phyloP scores from a whole-genome alignment of 2,329 filamentous ascomycete genomes.

The Aspergillus cejpii region DNA sequence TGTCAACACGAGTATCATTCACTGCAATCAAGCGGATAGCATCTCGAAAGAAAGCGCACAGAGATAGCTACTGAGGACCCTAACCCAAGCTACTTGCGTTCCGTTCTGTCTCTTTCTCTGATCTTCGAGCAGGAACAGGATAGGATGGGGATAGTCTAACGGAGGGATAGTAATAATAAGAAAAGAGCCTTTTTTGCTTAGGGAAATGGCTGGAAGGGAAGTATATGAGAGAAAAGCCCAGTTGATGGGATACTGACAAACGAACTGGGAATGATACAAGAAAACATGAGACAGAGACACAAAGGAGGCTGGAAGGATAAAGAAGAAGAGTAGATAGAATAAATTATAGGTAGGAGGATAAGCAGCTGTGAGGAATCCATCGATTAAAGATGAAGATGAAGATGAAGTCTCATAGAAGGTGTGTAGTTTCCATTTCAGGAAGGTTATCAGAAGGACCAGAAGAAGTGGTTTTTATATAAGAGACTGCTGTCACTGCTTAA shows the following conservation, averaged over 20 bases:
- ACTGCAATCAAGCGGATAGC: background rate
- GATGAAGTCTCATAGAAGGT: background rate
- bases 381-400: background rate
- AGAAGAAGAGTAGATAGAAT: background rate
- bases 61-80: background rate
- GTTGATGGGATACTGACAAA: background rate
- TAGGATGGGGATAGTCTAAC: background rate
- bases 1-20: background rate
- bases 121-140: background rate
- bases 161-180: background rate
- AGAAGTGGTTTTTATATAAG: background rate
- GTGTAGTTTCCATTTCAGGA: background rate
- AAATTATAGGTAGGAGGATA: background rate
- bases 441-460: background rate
- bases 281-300: background rate
- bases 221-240: background rate
- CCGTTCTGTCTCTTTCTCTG: background rate
- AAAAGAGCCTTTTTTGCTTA: background rate
- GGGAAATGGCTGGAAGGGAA: background rate
- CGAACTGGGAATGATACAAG: background rate
- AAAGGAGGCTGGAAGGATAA: background rate
- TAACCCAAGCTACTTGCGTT: background rate
- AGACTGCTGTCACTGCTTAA: background rate
- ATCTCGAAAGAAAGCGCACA: background rate
- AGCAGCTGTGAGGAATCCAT: background rate